These are phyloP conservation scores for Rubus idaeus DNA, from an alignment of 306 rosid genomes.

Conservation along the genomic window DNA sequence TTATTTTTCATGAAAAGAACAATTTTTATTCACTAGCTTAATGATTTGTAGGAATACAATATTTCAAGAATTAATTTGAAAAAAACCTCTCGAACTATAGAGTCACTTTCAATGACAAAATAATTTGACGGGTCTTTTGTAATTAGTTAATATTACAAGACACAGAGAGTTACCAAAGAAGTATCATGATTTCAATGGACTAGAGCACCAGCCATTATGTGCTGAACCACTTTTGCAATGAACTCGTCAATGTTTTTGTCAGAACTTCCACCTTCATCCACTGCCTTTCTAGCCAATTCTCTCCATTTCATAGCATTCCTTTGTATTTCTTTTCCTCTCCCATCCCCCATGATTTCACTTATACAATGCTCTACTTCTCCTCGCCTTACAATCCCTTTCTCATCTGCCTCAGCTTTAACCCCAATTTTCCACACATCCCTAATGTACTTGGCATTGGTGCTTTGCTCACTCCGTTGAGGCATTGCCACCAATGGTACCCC, in stretches of 20 bases:
- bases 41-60: too few relatives aligned
- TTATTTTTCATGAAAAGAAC: too few relatives aligned
- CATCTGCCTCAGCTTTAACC: background rate
- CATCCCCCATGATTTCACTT: background rate
- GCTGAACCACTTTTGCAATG: background rate
- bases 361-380: background rate
- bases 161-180: background rate
- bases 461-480: background rate
- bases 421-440: background rate
- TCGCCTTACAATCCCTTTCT: background rate
- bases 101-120: too few relatives aligned
- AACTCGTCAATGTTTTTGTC: background rate
- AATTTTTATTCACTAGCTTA: too few relatives aligned
- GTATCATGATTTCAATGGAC: background rate
- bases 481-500: background rate
- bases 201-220: background rate
- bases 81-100: too few relatives aligned
- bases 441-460: background rate
- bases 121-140: too few relatives aligned
- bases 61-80: too few relatives aligned
- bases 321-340: background rate
- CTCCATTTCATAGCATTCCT: background rate
- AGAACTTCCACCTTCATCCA: too few relatives aligned
- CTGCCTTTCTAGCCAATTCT: background rate
- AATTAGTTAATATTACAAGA: background rate